Base-by-base conservation (phyloP, 208 protist genomes). In the Trypanosomatidae sp. region DNA sequence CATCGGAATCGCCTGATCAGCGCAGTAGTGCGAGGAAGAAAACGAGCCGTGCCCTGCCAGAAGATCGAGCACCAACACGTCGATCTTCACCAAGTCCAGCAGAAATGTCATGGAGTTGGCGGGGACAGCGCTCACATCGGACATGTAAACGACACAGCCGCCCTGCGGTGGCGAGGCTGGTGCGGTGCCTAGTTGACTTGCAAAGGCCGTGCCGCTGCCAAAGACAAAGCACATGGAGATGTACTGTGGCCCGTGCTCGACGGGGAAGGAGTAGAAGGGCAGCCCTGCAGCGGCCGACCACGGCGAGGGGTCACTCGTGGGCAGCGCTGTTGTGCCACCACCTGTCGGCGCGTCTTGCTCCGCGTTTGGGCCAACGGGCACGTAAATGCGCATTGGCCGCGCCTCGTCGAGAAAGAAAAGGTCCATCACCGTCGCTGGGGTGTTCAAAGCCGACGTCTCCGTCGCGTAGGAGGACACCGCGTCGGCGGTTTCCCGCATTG, bases 171-270 rank as follows among this genome's bases (percentile, higher is more conserved):
- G n/a, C 36, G 39, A 53, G 28, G 9, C 28, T 49, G 8, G 13
- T 12, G 67, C 41, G 43, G n/a, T 56, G 28, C 56, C 15, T 53
- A n/a, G 41, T 66, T 33, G 66, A 59, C 85, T 95, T 46, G 77
- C 79, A 73, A 93, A 89, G 17, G 85, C 81, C 12, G 80, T 75
- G 64, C 91, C 91, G 49, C 67, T 70, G 39, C 91, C 91, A 84
- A 96, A 96, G n/a, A 86, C 91, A 70, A 90, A 96, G 36, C 84
- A 87, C 68, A 96, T 82, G n/a, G 87, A 90, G 50, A 91, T 87
- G 79, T 96, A 96, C 43, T 71, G 77, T 13, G 58, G 72, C 8
- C 91, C 91, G 73, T 96, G 89, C 71, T 94, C 86, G 3, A 96
- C 88, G 0, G 91, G 91, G 25, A 96, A 72, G 2, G 91, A 82